Conservation (phyloP, 78 protist species). For the Tieghemostelium lacteum region DNA sequence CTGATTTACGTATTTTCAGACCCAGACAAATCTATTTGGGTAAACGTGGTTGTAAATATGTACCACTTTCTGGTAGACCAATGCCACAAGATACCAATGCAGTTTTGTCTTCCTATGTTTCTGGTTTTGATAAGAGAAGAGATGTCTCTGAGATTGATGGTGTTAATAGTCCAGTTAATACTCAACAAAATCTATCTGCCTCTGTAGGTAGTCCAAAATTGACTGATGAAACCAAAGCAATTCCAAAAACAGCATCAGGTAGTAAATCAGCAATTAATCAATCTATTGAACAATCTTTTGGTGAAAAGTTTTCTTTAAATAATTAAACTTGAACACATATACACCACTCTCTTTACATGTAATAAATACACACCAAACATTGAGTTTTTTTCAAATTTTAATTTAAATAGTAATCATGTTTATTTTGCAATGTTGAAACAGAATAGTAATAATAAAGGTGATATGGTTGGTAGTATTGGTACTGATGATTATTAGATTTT, state of each 20-base stretch:
- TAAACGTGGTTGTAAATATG: slow-evolving; percentile 30
- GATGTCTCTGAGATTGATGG: slow-evolving; percentile 34
- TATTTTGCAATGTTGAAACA: too few relatives aligned
- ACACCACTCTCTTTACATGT: too few relatives aligned
- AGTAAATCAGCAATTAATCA: slow-evolving; percentile 14
- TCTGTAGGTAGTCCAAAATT: not conserved
- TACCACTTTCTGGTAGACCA: slow-evolving; percentile 54
- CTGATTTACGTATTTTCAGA: slow-evolving; percentile 67
- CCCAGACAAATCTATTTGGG: slow-evolving; percentile 76
- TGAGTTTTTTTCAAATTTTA: too few relatives aligned
- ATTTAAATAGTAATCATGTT: too few relatives aligned
- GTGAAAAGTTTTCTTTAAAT: too few relatives aligned
- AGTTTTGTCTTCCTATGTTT: slow-evolving; percentile 12
- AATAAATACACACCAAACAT: too few relatives aligned
- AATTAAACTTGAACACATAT: too few relatives aligned
- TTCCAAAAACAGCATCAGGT: slow-evolving; percentile 76
- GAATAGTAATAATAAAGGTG: too few relatives aligned
- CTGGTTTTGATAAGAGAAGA: slow-evolving; percentile 61
- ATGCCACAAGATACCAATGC: not conserved
- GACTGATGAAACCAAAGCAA: slow-evolving; percentile 45
- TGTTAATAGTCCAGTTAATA: too few relatives aligned
- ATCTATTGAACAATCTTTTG: slow-evolving; percentile 69
- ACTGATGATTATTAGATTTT: too few relatives aligned
- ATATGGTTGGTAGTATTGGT: too few relatives aligned
- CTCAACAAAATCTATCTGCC: too few relatives aligned